Conservation (phyloP, 257 asterid species). For the Voacanga thouarsii region DNA sequence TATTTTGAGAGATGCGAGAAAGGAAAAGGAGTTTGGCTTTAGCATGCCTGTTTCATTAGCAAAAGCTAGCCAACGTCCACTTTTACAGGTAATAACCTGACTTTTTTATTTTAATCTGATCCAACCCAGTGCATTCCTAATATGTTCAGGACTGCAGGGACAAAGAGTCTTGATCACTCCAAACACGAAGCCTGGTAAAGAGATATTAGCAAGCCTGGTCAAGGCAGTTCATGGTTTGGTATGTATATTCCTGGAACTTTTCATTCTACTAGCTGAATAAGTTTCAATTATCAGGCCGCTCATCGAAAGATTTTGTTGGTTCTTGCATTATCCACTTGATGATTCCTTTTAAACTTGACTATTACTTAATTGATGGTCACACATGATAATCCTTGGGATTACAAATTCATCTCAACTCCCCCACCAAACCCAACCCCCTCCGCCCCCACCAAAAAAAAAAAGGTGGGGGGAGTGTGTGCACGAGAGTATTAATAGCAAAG, state of each 20-base stretch:
- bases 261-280: constrained; percentile 12
- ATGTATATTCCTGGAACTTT: constrained; percentile 22
- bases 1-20: constrained; percentile 76
- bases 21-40: constrained; percentile 87
- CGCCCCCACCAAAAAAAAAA: too few relatives aligned
- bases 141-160: constrained; percentile 55
- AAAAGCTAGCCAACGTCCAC: constrained; percentile 72
- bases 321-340: neutral
- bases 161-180: constrained; percentile 76
- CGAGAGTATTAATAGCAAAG: too few relatives aligned
- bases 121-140: constrained; percentile 15
- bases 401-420: neutral
- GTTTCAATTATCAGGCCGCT: neutral
- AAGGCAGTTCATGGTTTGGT: constrained; percentile 92
- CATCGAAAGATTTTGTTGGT: neutral
- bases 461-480: too few relatives aligned
- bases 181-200: constrained; percentile 92
- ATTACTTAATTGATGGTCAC: neutral
- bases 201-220: constrained; percentile 63
- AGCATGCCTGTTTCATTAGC: constrained; percentile 76
- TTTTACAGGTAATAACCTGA: constrained; percentile 57
- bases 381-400: neutral
- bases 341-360: neutral
- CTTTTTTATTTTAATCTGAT: constrained; percentile 15
- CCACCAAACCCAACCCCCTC: too few relatives aligned